phyloP scores from a whole-genome alignment of 768 basidiomycete genomes.

The Boletus rubroflammeus region DNA sequence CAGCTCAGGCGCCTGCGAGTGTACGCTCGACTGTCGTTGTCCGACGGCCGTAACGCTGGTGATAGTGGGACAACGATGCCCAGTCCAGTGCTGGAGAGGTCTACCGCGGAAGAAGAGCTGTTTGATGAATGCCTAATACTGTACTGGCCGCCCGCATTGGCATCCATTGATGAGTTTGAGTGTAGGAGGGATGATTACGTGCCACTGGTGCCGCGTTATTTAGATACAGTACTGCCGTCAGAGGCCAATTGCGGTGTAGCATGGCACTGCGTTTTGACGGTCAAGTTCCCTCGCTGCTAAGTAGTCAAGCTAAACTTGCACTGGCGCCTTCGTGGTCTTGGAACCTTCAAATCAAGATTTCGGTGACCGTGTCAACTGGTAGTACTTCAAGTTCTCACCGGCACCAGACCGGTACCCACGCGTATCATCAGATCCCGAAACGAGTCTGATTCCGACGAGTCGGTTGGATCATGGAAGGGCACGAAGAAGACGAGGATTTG shows the following conservation, averaged over 20 bases:
- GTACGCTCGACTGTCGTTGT: constrained; percentile 31
- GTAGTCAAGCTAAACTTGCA: background rate
- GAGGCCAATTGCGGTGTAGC: background rate
- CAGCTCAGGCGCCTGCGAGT: constrained; percentile 59
- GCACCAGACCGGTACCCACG: background rate
- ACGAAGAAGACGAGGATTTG: constrained; percentile 32
- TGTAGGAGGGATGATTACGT: background rate
- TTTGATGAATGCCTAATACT: constrained; percentile 11
- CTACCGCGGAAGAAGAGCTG: constrained; percentile 54
- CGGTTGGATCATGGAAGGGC: constrained; percentile 6
- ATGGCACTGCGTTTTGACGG: background rate
- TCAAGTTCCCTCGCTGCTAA: background rate
- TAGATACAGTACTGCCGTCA: background rate
- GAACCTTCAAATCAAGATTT: background rate
- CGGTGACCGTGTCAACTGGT: background rate
- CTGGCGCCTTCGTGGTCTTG: background rate
- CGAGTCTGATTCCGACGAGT: background rate
- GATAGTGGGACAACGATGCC: constrained; percentile 45
- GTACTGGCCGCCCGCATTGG: constrained; percentile 1
- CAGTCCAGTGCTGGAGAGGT: constrained; percentile 49
- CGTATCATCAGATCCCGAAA: background rate
- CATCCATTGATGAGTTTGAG: constrained; percentile 11
- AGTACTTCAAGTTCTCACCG: background rate
- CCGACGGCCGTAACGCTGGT: constrained; percentile 39
- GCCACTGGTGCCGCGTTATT: no score